Percentiles rank a stretch among this genome's conserved stretches.
These are phyloP conservation scores for Zasmidium citrigriseum DNA, from an alignment of 2,329 filamentous ascomycete species.

Conservation along the genomic window DNA sequence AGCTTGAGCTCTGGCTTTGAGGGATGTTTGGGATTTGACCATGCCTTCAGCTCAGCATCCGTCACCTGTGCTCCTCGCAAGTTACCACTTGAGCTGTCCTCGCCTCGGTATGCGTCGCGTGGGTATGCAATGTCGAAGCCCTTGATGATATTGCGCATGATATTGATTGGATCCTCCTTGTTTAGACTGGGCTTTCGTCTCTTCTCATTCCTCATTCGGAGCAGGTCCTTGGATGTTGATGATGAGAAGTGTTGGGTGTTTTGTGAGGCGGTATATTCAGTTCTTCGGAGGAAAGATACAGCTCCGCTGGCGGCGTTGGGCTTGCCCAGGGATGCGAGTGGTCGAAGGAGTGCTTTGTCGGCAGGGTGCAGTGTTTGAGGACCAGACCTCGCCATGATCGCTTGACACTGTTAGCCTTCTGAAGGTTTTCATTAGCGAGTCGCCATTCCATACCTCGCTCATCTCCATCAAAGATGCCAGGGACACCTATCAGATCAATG, in stretches of 20 bases:
- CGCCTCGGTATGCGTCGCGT: slow-evolving; percentile 64
- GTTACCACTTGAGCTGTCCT: slow-evolving; percentile 59
- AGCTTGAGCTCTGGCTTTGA: slow-evolving; percentile 58
- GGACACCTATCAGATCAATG: slow-evolving; percentile 90
- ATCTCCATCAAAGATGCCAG: slow-evolving; percentile 91
- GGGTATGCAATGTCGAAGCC: slow-evolving; percentile 67
- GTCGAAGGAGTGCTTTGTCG: slow-evolving; percentile 80
- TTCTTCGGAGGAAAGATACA: slow-evolving; percentile 91
- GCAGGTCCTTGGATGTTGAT: slow-evolving; percentile 55
- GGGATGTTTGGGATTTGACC: slow-evolving; percentile 62
- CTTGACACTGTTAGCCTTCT: slow-evolving; percentile 20
- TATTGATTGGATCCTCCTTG: slow-evolving; percentile 61
- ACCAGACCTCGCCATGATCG: slow-evolving; percentile 67
- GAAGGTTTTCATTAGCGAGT: background rate
- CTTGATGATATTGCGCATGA: slow-evolving; percentile 62
- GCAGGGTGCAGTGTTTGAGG: slow-evolving; percentile 74
- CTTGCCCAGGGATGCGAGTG: slow-evolving; percentile 82
- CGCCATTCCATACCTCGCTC: slow-evolving; percentile 73
- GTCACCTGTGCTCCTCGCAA: slow-evolving; percentile 56
- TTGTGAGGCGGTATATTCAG: slow-evolving; percentile 81
- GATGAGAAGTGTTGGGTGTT: slow-evolving; percentile 51
- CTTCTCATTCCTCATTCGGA: slow-evolving; percentile 44
- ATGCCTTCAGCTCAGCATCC: slow-evolving; percentile 58
- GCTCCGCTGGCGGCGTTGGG: slow-evolving; percentile 72
- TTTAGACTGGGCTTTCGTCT: slow-evolving; percentile 40